Evolutionary conservation across 108 stramenopile species (phyloP), one percentile per base, ranked within the genome.

Genomic region (Aureococcus anophagefferens): DNA sequence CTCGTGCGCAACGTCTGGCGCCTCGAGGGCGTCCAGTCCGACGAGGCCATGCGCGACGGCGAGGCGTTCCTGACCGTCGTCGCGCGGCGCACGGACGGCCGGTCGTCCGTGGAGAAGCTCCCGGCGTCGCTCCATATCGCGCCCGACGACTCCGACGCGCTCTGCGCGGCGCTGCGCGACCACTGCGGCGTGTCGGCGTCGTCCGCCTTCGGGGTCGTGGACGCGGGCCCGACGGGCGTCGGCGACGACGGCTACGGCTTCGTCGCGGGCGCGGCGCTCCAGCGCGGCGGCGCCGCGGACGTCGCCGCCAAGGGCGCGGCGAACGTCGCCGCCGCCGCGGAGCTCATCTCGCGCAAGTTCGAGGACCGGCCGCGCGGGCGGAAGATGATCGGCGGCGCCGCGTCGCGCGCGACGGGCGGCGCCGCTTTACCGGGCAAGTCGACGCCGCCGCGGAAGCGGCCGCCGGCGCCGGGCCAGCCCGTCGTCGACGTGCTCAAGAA

Each of bases 1-100:
- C 36, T 81, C 63, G 77, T 81, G 30, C 72, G 80, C 36, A 81
- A 81, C 69, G 80, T 74, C 18, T 81, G 80, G 80, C 77, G 74
- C 44, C 63, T 80, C 29, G 29, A 25, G 29, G 25, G 17, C 21
- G 13, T 13, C 9, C 9, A 44, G 13, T 11, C 9, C 40, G 13
- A 44, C 40, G n/a, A n/a, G n/a, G n/a, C n/a, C n/a, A n/a, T n/a
- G n/a, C n/a, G n/a, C n/a, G n/a, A n/a, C n/a, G n/a, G n/a, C n/a
- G n/a, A n/a, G n/a, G 37, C 37, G 4, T 11, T 40, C 7, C 7
- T 40, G 7, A 40, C 37, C 37, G 37, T 40, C 37, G 11, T 40
- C 37, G 37, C 37, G 7, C 37, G 37, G 7, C 51, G 51, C 4
- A 11, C 25, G 4, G 65, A 33, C 31, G 73, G 66, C 33, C 14